Evolutionary conservation across 2,329 filamentous ascomycete genomes (phyloP), one percentile per base, ranked within the genome.

Genomic region (Fusarium aywerte): DNA sequence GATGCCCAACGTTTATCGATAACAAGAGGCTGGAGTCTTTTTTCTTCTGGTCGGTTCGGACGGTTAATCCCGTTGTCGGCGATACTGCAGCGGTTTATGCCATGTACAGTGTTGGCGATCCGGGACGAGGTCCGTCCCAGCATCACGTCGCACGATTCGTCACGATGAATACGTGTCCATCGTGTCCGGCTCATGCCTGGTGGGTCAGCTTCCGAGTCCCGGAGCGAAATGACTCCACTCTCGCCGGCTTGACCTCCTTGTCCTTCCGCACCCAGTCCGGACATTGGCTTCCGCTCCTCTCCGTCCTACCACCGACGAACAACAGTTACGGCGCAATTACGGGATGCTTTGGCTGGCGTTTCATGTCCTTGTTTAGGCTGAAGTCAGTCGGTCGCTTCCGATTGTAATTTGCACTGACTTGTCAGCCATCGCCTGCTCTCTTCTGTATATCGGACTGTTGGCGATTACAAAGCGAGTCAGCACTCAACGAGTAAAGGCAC

Each of bases 151-250:
- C 38, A 55, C 45, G 10, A 59, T 52, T 55, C 40, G 52, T 60
- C 59, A 52, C 66, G 58, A 55, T 60, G 45, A 42, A 62, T 60
- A 65, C 65, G 65, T 65, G 65, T 43, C 39, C 40, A 58, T 54
- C 51, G 32, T 54, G 53, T 39, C 65, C 62, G 68, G 56, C 36
- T 42, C 32, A 50, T 20, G 51, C 32, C 44, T 61, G 42, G 40
- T 44, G 40, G 49, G 36, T 57, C 52, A 48, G 29, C 47, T 47
- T 52, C 66, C 57, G 59, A 47, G 45, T 21, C 45, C 69, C 59
- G 67, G 69, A 51, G 43, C 21, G 20, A 47, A 5, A 43, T 36
- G 63, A 54, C 65, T 56, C 68, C 69, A 69, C 65, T 47, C 27
- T 53, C 67, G 58, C 69, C 69, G 69, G 61, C 42, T 44, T 31